These are phyloP conservation scores for Ceratobasidium sp. DNA, from an alignment of 1,284 basidiomycete genomes.

Conservation along the genomic window DNA sequence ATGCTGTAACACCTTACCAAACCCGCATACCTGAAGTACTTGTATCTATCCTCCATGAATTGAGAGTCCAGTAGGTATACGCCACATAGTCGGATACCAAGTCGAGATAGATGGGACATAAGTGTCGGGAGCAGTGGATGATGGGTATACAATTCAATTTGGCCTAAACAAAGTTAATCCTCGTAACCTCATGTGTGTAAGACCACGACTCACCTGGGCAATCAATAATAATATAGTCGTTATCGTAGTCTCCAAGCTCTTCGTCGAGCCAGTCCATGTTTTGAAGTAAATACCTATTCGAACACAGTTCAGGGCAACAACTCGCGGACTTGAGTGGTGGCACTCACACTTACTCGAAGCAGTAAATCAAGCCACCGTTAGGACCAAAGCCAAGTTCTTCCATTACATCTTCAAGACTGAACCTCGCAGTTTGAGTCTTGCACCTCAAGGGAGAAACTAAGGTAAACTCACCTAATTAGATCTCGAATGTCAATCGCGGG, in stretches of 20 bases:
- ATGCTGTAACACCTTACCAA: neutral
- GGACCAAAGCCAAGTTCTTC: constrained; percentile 94
- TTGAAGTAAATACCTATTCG: constrained; percentile 86
- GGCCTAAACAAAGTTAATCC: constrained; percentile 63
- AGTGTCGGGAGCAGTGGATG: constrained; percentile 95
- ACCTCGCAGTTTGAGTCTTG: neutral
- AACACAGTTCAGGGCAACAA: neutral
- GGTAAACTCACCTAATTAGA: constrained; percentile 63
- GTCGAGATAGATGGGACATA: constrained; percentile 73
- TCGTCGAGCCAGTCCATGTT: constrained; percentile 99
- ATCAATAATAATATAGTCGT: constrained; percentile 98
- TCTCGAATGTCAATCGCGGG: constrained; percentile 96
- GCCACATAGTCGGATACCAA: constrained; percentile 82
- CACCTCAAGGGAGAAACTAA: neutral
- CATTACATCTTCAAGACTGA: constrained; percentile 94
- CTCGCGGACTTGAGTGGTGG: neutral
- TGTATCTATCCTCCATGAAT: constrained; percentile 98
- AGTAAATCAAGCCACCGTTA: constrained; percentile 97
- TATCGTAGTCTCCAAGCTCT: constrained; percentile 92
- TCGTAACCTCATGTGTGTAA: neutral
- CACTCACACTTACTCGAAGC: constrained; percentile 89
- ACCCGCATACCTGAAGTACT: constrained; percentile 84
- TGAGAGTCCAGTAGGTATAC: constrained; percentile 97
- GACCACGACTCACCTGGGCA: constrained; percentile 79
- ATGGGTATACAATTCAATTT: constrained; percentile 99